These are phyloP conservation scores for Fusarium incarnatum DNA, from an alignment of 2,329 filamentous ascomycete genomes.

Conservation along the genomic window DNA sequence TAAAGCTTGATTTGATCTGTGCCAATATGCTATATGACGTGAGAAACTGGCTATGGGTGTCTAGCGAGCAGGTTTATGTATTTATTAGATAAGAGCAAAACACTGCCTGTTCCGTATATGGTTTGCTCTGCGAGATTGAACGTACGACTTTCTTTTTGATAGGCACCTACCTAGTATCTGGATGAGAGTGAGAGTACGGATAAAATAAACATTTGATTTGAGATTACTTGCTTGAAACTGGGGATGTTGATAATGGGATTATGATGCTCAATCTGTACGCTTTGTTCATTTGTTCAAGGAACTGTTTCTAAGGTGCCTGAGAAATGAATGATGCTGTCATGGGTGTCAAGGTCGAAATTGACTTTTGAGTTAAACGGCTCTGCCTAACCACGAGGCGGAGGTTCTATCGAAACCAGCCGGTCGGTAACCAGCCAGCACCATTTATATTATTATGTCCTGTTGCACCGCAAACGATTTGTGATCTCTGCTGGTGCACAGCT, in stretches of 20 bases:
- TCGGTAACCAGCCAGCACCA: background rate
- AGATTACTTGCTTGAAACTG: background rate
- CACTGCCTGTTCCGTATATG: background rate
- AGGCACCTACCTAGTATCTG: background rate
- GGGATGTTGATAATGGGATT: background rate
- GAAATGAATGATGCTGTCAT: background rate
- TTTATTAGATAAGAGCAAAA: background rate
- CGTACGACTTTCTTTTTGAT: background rate
- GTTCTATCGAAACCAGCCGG: background rate
- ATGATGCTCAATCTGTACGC: background rate
- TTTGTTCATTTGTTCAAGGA: background rate
- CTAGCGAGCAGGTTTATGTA: conserved; percentile 5
- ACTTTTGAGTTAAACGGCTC: conserved; percentile 5
- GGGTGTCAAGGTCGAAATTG: background rate
- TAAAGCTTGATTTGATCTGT: conserved; percentile 38
- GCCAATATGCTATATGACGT: conserved; percentile 24
- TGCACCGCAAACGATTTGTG: background rate
- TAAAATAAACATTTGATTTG: background rate
- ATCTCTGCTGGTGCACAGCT: background rate
- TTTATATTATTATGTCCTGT: background rate
- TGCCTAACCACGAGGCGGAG: conserved; percentile 10
- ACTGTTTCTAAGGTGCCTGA: background rate
- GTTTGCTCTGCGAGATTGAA: background rate
- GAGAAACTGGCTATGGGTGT: background rate
- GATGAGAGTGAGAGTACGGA: background rate